These are phyloP conservation scores for Colletotrichum falcatum DNA, from an alignment of 2,329 filamentous ascomycete species.

Conservation along the genomic window DNA sequence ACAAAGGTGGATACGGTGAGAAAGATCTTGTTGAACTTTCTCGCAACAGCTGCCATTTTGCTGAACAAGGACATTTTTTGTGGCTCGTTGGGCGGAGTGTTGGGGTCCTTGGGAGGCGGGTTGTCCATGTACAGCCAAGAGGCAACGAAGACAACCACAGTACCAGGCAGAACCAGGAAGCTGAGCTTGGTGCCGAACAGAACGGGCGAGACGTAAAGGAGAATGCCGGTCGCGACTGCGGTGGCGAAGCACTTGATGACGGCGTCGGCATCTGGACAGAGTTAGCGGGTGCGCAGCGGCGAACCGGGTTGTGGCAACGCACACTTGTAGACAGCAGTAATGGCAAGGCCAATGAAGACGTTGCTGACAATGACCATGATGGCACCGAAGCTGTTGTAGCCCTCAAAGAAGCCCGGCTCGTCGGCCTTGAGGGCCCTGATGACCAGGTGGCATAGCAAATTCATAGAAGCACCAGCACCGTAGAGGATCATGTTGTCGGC, in stretches of 20 bases:
- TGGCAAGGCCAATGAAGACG: constrained; percentile 51
- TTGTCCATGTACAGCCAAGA: constrained; percentile 49
- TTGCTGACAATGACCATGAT: constrained; percentile 50
- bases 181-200: constrained; percentile 48
- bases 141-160: constrained; percentile 47
- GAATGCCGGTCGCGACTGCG: constrained; percentile 48
- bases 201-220: constrained; percentile 49
- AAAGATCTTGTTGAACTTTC: constrained; percentile 40
- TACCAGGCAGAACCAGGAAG: constrained; percentile 47
- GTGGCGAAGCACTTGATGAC: constrained; percentile 51
- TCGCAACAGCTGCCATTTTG: constrained; percentile 36
- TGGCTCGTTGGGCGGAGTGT: constrained; percentile 29
- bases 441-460: constrained; percentile 47
- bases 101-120: constrained; percentile 44
- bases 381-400: constrained; percentile 46
- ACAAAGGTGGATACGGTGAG: constrained; percentile 37
- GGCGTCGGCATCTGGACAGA: constrained; percentile 48
- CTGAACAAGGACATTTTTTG: constrained; percentile 35
- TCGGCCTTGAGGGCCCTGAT: constrained; percentile 44
- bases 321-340: constrained; percentile 52
- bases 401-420: constrained; percentile 46
- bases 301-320: constrained; percentile 13
- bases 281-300: constrained; percentile 16
- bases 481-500: constrained; percentile 51
- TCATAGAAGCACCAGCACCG: constrained; percentile 46